A percentile compares a stretch with the other conserved stretches of the same genome.
phyloP scores from a whole-genome alignment of 305 asterid genomes.

The Fraxinus floribunda region DNA sequence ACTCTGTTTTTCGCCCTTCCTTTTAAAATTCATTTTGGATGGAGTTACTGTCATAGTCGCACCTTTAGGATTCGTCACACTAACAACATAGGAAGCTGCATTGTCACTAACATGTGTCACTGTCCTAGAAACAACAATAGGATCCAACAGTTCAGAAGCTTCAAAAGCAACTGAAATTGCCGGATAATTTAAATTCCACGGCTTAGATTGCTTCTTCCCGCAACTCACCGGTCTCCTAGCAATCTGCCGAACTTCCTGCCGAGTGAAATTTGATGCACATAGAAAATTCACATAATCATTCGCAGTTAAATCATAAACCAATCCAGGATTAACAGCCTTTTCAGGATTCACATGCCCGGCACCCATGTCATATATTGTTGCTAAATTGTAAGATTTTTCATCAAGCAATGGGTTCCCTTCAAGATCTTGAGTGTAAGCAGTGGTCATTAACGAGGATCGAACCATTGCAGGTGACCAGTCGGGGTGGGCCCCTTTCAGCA shows the following conservation, averaged over 20 bases:
- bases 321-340: constrained; percentile 71
- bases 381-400: constrained; percentile 43
- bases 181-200: constrained; percentile 74
- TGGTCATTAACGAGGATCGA: constrained; percentile 79
- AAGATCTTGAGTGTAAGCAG: constrained; percentile 48
- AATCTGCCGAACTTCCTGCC: constrained; percentile 35
- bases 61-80: constrained; percentile 42
- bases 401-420: constrained; percentile 53
- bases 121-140: constrained; percentile 39
- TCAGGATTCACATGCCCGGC: constrained; percentile 78
- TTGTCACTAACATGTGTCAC: constrained; percentile 53
- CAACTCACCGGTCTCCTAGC: constrained; percentile 43
- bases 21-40: constrained; percentile 35
- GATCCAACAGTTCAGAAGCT: constrained; percentile 14
- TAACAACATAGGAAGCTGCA: constrained; percentile 29
- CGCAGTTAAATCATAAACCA: constrained; percentile 54
- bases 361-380: constrained; percentile 61
- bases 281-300: constrained; percentile 58
- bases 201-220: constrained; percentile 29
- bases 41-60: constrained; percentile 47
- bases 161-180: constrained; percentile 56
- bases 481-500: constrained; percentile 77
- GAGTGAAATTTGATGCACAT: constrained; percentile 54
- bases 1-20: constrained; percentile 48
- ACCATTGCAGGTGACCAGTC: constrained; percentile 94